Evolutionary conservation across 345 rosid genomes (phyloP), one percentile per base, ranked within the genome.

Genomic region (Murraya paniculata): DNA sequence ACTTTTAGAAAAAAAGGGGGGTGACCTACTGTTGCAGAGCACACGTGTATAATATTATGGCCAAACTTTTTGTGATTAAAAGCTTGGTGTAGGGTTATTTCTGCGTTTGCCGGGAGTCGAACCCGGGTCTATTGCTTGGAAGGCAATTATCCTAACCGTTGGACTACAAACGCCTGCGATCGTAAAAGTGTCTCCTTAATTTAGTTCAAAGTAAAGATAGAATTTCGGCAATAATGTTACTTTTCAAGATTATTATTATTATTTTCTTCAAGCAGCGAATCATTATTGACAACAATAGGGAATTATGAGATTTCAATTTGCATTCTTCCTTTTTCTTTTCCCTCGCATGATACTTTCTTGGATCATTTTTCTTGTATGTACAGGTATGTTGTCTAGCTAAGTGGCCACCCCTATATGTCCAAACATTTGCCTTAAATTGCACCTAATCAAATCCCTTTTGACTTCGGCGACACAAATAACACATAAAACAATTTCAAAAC

Each of bases 71-170:
- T 0, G 13, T 14, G 6, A 16, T 1, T 18, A 16, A 16, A 50
- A 50, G 0, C 0, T 16, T 0, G 0, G 1, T 9, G 2, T 41
- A 10, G 0, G 22, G 6, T 2, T n/a, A n/a, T n/a, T n/a, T 7
- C 1, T 91, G 94, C 89, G 93, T 90, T 73, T 89, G 91, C 93
- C 97, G 89, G 92, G 91, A 91, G 92, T 91, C 96, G 93, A 90
- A 90, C 91, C 97, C 91, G 89, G 92, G 89, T 88, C 92, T 90
- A 89, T 90, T 89, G 86, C 87, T 90, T 90, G 91, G 93, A 90
- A 90, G 94, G 90, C 94, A 90, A 91, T 87, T 91, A 91, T 91
- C 93, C 92, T 90, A 86, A 89, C 95, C 93, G 90, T 92, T 89
- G 98, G 91, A 92, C 89, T 84, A 82, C 88, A 86, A 59, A 83